Conservation (phyloP, 1,284 basidiomycete genomes). For the Ustilago xerochloae region DNA sequence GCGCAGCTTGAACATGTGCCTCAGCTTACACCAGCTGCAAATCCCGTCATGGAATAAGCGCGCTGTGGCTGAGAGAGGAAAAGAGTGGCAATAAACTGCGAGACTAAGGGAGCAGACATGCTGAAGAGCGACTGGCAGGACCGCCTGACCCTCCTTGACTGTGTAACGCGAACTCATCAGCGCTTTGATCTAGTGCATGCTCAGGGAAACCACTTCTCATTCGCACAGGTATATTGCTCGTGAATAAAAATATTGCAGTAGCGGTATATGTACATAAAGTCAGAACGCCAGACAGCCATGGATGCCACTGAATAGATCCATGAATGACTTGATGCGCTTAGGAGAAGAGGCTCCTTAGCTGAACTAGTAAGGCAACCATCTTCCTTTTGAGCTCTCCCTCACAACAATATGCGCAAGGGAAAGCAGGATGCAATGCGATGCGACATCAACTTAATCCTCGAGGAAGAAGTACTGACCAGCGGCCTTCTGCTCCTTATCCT, state of each 20-base stretch:
- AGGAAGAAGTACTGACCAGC: conserved; percentile 67
- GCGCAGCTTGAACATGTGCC: too few species aligned
- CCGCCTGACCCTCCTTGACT: too few species aligned
- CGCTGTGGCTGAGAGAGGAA: too few species aligned
- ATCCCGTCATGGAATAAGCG: too few species aligned
- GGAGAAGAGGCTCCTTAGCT: not conserved
- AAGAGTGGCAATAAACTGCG: too few species aligned
- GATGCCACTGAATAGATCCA: too few species aligned
- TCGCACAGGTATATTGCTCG: not conserved
- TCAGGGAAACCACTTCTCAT: too few species aligned
- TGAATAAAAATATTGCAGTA: not conserved
- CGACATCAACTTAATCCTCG: conserved; percentile 50
- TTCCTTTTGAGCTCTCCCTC: not conserved
- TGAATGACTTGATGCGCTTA: not conserved
- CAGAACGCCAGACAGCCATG: not conserved
- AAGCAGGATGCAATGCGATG: conserved; percentile 1
- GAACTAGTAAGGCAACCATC: not conserved
- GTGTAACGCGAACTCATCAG: too few species aligned
- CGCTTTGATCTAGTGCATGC: too few species aligned
- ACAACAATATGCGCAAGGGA: not conserved
- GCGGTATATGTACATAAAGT: not conserved
- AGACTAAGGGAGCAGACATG: too few species aligned
- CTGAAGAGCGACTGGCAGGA: too few species aligned
- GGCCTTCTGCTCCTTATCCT: conserved; percentile 68
- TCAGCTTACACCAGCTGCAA: too few species aligned